Percentiles rank a stretch among this genome's conserved stretches.
phyloP scores from a whole-genome alignment of 257 asterid genomes.

The Schizonepeta tenuifolia region DNA sequence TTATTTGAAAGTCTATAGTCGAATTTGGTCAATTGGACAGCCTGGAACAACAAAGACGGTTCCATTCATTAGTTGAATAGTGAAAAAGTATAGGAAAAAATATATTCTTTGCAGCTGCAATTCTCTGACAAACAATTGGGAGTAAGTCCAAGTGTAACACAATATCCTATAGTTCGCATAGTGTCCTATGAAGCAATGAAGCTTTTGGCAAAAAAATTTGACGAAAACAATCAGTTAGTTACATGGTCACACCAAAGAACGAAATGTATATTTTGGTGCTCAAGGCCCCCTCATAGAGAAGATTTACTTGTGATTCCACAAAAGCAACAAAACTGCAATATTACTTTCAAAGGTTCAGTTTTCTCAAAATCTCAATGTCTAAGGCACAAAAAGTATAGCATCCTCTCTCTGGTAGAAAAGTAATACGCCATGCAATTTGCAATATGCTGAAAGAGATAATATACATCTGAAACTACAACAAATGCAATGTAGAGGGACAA shows the following conservation, averaged over 20 bases:
- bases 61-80: constrained; percentile 23
- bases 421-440: constrained; percentile 17
- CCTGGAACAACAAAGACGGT: constrained; percentile 56
- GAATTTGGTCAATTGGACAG: constrained; percentile 85
- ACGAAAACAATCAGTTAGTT: background rate
- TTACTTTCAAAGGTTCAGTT: background rate
- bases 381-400: constrained; percentile 22
- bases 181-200: constrained; percentile 23
- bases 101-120: constrained; percentile 1
- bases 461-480: constrained; percentile 17
- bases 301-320: background rate
- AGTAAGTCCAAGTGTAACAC: constrained; percentile 27
- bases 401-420: constrained; percentile 18
- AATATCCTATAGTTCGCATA: constrained; percentile 7
- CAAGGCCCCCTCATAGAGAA: constrained; percentile 22
- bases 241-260: constrained; percentile 5
- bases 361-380: background rate
- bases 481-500: constrained; percentile 17
- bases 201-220: background rate
- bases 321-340: background rate
- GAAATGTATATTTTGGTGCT: constrained; percentile 3
- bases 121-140: constrained; percentile 14
- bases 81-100: constrained; percentile 24
- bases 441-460: constrained; percentile 15
- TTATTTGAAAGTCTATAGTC: constrained; percentile 95